Conservation (phyloP, 345 rosid genomes). For the Salix suchowensis region DNA sequence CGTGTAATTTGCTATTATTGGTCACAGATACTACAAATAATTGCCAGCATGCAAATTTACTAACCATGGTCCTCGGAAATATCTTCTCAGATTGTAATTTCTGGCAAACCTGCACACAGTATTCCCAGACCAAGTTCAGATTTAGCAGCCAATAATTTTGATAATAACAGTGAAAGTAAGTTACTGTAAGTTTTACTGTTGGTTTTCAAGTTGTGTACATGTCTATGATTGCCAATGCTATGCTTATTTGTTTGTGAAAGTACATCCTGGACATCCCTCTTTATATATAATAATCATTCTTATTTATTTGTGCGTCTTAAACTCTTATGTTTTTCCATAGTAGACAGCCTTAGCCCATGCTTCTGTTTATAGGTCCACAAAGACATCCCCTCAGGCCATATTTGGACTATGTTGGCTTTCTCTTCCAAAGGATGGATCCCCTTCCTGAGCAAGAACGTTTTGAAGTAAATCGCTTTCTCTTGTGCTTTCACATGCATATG, state of each 20-base stretch:
- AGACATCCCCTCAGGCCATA: constrained; percentile 72
- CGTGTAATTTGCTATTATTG: background rate
- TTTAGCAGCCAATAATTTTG: constrained; percentile 24
- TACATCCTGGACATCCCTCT: background rate
- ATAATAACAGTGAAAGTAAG: constrained; percentile 36
- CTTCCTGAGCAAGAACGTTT: constrained; percentile 90
- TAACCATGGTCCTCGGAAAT: constrained; percentile 6
- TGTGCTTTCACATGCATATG: background rate
- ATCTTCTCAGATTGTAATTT: constrained; percentile 44
- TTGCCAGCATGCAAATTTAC: background rate
- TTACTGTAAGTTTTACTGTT: background rate
- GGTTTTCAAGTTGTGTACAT: background rate
- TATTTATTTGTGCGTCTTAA: background rate
- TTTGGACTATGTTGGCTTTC: constrained; percentile 79
- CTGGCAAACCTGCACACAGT: constrained; percentile 44
- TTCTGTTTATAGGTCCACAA: constrained; percentile 37
- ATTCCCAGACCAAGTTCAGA: constrained; percentile 24
- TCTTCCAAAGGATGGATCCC: constrained; percentile 87
- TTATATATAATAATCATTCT: background rate
- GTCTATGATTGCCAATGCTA: background rate
- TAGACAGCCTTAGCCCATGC: background rate
- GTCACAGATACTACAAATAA: background rate
- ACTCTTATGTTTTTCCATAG: background rate
- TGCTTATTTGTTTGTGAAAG: background rate
- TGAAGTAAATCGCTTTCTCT: constrained; percentile 48